Percentiles rank a stretch among this genome's conserved stretches.
These are phyloP conservation scores for Tilletia setariae DNA, from an alignment of 1,284 basidiomycete genomes.

Conservation along the genomic window DNA sequence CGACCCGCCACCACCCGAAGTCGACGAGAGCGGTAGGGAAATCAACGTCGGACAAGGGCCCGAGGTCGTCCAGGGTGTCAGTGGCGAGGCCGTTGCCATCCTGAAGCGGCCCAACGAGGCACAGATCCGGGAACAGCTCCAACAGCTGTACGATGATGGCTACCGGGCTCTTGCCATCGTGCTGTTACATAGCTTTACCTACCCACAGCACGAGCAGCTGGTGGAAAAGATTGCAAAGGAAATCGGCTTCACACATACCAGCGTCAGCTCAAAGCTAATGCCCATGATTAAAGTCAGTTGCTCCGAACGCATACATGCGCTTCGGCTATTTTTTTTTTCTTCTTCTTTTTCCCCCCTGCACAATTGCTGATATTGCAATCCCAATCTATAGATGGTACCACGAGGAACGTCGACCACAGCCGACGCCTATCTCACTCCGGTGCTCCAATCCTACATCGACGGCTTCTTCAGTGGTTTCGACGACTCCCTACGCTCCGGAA, in stretches of 20 bases:
- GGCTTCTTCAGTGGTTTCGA: slow-evolving; percentile 89
- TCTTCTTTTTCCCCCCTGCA: neutral
- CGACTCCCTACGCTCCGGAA: slow-evolving; percentile 62
- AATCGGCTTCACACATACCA: slow-evolving; percentile 81
- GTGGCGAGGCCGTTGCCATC: slow-evolving; percentile 86
- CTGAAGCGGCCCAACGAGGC: slow-evolving; percentile 64
- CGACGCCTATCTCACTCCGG: slow-evolving; percentile 93
- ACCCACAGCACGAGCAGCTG: slow-evolving; percentile 72
- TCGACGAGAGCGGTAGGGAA: slow-evolving; percentile 72
- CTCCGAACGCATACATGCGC: neutral
- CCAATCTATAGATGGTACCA: slow-evolving; percentile 67
- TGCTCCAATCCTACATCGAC: slow-evolving; percentile 78
- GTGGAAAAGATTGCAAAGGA: slow-evolving; percentile 71
- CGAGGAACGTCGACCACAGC: slow-evolving; percentile 88
- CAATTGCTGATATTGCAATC: neutral
- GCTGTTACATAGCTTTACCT: slow-evolving; percentile 88
- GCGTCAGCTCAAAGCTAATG: slow-evolving; percentile 78
- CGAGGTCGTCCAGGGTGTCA: slow-evolving; percentile 71
- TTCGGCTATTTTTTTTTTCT: neutral
- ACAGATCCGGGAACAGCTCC: slow-evolving; percentile 61
- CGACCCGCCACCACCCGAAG: slow-evolving; percentile 63
- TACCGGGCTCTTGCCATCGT: slow-evolving; percentile 82
- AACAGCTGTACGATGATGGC: slow-evolving; percentile 69
- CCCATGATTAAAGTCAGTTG: slow-evolving; percentile 69
- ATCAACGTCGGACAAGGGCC: slow-evolving; percentile 65